These are phyloP conservation scores for Neurospora sublineolata DNA, from an alignment of 495 filamentous ascomycete species.

Conservation along the genomic window DNA sequence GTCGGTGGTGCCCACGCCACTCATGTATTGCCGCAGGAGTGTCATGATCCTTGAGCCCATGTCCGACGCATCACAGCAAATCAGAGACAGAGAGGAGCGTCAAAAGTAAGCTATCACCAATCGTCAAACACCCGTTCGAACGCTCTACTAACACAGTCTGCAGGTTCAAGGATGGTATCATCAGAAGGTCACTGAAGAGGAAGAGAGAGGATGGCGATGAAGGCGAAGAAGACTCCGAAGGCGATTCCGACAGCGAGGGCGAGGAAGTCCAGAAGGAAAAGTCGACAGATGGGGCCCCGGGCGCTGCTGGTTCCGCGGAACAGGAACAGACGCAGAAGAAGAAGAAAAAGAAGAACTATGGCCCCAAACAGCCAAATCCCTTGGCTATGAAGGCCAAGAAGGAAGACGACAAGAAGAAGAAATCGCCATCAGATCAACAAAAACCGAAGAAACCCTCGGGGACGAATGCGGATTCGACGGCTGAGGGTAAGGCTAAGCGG, in stretches of 20 bases:
- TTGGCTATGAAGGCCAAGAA: conserved; percentile 56
- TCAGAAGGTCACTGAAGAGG: conserved; percentile 27
- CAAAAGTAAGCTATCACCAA: conserved; percentile 52
- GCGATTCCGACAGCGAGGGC: conserved; percentile 13
- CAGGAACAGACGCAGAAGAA: conserved; percentile 33
- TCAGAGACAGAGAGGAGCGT: conserved; percentile 56
- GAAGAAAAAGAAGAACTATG: conserved; percentile 46
- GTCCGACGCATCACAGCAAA: conserved; percentile 49
- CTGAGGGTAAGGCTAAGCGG: conserved; percentile 25
- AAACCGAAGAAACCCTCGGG: conserved; percentile 9
- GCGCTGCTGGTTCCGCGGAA: conserved; percentile 10
- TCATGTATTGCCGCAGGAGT: conserved; percentile 72
- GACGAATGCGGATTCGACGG: conserved; percentile 7
- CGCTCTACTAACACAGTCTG: conserved; percentile 1
- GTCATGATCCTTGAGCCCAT: conserved; percentile 83
- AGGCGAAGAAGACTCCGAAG: conserved; percentile 9
- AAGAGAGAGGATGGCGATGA: conserved; percentile 42
- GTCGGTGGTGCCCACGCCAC: conserved; percentile 25
- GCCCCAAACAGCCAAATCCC: conserved; percentile 79
- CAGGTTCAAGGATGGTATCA: conserved; percentile 20
- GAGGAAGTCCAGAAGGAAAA: conserved; percentile 14
- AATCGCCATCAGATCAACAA: not conserved
- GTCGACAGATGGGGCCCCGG: not conserved
- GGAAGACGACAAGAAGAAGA: conserved; percentile 2
- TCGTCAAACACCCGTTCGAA: not conserved